These are phyloP conservation scores for Cicer bijugum DNA, from an alignment of 306 rosid species.

Conservation along the genomic window DNA sequence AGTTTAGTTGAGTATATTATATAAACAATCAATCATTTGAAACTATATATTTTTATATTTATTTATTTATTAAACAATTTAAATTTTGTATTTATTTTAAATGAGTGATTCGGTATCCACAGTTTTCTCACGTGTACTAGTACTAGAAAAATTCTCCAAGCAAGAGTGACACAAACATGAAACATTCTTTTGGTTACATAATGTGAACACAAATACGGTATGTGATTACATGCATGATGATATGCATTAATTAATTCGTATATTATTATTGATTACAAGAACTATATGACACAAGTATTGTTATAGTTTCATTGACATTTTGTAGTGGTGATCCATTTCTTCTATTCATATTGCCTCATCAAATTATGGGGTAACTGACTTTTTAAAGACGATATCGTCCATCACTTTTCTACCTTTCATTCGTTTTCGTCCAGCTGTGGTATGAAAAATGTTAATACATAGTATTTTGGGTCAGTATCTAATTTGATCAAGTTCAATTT, in stretches of 20 bases:
- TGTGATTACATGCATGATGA: neutral
- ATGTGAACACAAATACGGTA: neutral
- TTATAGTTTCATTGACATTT: constrained; percentile 37
- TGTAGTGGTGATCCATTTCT: constrained; percentile 26
- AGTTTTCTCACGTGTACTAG: too few species aligned
- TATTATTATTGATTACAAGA: neutral
- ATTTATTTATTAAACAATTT: too few species aligned
- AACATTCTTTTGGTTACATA: too few species aligned
- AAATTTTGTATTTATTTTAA: too few species aligned
- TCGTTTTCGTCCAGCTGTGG: constrained; percentile 11
- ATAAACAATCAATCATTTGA: too few species aligned
- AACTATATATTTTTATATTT: too few species aligned
- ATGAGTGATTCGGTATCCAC: too few species aligned
- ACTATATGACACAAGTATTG: neutral
- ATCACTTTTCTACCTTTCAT: constrained; percentile 34
- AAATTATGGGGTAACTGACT: constrained; percentile 43
- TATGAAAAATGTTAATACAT: neutral
- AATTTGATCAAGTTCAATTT: neutral
- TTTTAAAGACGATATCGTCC: constrained; percentile 17
- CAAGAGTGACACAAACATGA: too few species aligned
- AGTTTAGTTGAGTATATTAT: too few species aligned
- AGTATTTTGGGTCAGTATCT: constrained; percentile 3
- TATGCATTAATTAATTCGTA: neutral
- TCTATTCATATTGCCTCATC: constrained; percentile 40
- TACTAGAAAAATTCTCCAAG: too few species aligned